Conservation (phyloP, 257 asterid species). For the Solanum corneliomulleri region DNA sequence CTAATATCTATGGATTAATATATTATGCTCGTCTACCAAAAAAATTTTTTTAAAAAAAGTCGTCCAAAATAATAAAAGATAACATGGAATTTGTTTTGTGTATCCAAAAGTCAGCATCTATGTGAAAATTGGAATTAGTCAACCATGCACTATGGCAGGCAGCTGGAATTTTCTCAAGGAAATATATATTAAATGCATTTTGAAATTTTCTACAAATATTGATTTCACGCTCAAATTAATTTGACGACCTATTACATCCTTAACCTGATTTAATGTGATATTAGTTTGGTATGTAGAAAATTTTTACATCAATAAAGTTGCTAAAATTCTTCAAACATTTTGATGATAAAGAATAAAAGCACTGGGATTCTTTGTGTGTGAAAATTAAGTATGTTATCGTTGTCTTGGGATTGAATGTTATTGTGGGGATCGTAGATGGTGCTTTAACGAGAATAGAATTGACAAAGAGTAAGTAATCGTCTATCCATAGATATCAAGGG, state of each 20-base stretch:
- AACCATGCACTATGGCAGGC: neutral
- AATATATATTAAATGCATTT: neutral
- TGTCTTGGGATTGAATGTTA: neutral
- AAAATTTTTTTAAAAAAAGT: neutral
- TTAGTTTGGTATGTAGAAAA: neutral
- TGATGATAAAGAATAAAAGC: too few species aligned
- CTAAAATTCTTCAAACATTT: too few species aligned
- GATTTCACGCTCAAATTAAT: neutral
- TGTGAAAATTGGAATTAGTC: neutral
- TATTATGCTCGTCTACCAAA: neutral
- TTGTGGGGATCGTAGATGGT: neutral
- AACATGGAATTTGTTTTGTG: neutral
- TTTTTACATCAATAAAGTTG: neutral
- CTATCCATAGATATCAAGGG: neutral
- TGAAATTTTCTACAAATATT: neutral
- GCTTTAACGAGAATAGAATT: neutral
- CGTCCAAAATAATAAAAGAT: neutral
- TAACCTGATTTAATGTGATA: neutral
- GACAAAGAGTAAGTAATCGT: neutral
- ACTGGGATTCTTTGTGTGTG: neutral
- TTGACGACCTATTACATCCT: neutral
- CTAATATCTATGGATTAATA: neutral
- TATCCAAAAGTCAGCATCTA: neutral
- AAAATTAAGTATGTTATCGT: neutral
- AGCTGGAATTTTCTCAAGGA: neutral